Conservation (phyloP, 805 yeast species). For the Cyberlindnera euphorbiae region DNA sequence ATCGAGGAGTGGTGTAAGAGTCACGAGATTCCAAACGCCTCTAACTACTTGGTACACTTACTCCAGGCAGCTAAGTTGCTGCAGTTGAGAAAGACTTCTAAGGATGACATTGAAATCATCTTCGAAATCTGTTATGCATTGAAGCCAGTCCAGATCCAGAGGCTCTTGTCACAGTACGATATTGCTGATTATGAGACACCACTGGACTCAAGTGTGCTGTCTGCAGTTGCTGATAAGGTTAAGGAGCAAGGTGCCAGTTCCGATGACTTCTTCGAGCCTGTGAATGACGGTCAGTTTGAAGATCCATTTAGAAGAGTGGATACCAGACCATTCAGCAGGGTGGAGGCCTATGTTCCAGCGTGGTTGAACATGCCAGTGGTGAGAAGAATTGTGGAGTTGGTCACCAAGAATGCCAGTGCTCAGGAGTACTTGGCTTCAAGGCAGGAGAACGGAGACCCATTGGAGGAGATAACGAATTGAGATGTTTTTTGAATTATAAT, state of each 20-base stretch:
- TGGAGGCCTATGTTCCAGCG: constrained; percentile 91
- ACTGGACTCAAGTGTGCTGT: constrained; percentile 73
- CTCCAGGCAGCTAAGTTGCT: constrained; percentile 89
- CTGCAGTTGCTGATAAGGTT: constrained; percentile 76
- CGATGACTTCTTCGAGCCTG: constrained; percentile 66
- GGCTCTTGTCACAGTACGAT: constrained; percentile 80
- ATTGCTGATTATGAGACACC: constrained; percentile 96
- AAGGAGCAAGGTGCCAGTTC: constrained; percentile 51
- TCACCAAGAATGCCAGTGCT: constrained; percentile 74
- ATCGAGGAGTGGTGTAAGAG: constrained; percentile 98
- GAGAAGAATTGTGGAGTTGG: constrained; percentile 83
- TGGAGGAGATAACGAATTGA: constrained; percentile 1
- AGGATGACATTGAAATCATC: constrained; percentile 85
- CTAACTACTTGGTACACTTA: constrained; percentile 77
- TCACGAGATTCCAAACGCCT: constrained; percentile 85
- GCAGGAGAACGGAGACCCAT: constrained; percentile 18
- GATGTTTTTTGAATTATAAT: not conserved
- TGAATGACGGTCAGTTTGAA: constrained; percentile 70
- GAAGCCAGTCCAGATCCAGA: constrained; percentile 94
- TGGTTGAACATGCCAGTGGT: constrained; percentile 87
- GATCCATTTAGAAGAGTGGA: constrained; percentile 78
- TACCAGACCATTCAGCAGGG: constrained; percentile 72
- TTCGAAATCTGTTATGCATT: constrained; percentile 93
- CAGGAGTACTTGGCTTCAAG: constrained; percentile 42
- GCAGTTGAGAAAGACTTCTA: constrained; percentile 85